Base-by-base conservation (phyloP, 306 rosid species). In the Alnus rubra region DNA sequence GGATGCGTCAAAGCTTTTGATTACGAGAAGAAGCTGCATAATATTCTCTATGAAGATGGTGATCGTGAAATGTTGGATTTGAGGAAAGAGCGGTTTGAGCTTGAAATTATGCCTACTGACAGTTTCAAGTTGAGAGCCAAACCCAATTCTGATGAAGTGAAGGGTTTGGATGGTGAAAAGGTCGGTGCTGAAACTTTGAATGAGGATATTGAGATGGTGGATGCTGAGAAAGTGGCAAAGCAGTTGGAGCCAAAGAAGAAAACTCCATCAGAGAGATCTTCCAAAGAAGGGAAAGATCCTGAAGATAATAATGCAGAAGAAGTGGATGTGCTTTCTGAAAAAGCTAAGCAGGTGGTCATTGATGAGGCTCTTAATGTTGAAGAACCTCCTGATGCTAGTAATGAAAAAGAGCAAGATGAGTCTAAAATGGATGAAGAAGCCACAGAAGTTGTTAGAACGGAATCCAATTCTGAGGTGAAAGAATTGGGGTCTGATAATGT, bases 1-100 rank as follows among this genome's bases (percentile, higher is more conserved):
- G 72, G 72, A 67, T 4, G 72, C 50, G 16, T 67, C 51, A 67
- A 67, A 67, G 72, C 72, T 39, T 67, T 67, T 67, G 72, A 67
- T 67, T 6, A 39, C 3, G 28, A 42, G 50, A 67, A 39, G 14
- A n/a, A 6, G 72, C 51, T 39, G 72, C 72, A 67, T 67, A 42
- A 42, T 42, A 67, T 67, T 67, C 30, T 42, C 30, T 67, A 67
- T 16, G 72, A 37, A 67, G 72, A 67, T 1, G 31, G 49, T 67
- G 72, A 67, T 19, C 3, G 28, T 1, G 72, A 67, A 44, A 39
- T 39, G 11, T 42, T 67, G 51, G 72, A 67, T 67, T 67, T 67
- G 72, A 67, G 49, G 51, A 67, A 67, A 39, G 72, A 67, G 50
- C 49, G 23, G 13, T 67, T 67, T 67, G 72, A 67, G 51, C 72